Percentiles rank a stretch among this genome's conserved stretches.
Conservation (phyloP, 306 rosid species). For the Trifolium fragiferum region DNA sequence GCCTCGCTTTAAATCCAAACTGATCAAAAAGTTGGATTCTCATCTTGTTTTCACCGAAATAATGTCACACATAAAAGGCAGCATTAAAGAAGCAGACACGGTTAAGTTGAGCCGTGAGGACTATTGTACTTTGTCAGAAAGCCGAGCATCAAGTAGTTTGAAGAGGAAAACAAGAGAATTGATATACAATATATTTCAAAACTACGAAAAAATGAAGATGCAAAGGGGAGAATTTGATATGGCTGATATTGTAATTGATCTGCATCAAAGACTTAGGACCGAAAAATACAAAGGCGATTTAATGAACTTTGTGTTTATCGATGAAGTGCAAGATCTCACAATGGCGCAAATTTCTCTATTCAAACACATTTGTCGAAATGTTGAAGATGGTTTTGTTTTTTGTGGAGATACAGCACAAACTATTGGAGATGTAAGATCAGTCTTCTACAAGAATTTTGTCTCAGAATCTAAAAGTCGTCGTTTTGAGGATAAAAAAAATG, state of each 20-base stretch:
- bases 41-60: conserved; percentile 68
- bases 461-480: conserved; percentile 31
- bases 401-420: conserved; percentile 85
- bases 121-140: conserved; percentile 47
- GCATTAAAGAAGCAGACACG: conserved; percentile 45
- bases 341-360: conserved; percentile 69
- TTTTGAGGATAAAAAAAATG: conserved; percentile 35
- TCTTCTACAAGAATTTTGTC: conserved; percentile 63
- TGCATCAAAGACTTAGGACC: conserved; percentile 52
- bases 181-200: conserved; percentile 56
- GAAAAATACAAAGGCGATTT: conserved; percentile 53
- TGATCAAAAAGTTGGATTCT: conserved; percentile 56
- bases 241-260: conserved; percentile 69
- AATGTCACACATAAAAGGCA: conserved; percentile 77
- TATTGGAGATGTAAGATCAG: conserved; percentile 61
- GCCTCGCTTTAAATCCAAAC: conserved; percentile 62
- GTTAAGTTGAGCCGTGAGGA: conserved; percentile 53
- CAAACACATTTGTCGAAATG: conserved; percentile 62
- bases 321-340: conserved; percentile 81
- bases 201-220: conserved; percentile 70
- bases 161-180: conserved; percentile 44
- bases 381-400: conserved; percentile 79
- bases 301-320: conserved; percentile 65
- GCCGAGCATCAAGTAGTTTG: conserved; percentile 51
- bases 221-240: conserved; percentile 63